Evolutionary conservation across 345 rosid genomes (phyloP).

Genomic region (Populus euphratica): DNA sequence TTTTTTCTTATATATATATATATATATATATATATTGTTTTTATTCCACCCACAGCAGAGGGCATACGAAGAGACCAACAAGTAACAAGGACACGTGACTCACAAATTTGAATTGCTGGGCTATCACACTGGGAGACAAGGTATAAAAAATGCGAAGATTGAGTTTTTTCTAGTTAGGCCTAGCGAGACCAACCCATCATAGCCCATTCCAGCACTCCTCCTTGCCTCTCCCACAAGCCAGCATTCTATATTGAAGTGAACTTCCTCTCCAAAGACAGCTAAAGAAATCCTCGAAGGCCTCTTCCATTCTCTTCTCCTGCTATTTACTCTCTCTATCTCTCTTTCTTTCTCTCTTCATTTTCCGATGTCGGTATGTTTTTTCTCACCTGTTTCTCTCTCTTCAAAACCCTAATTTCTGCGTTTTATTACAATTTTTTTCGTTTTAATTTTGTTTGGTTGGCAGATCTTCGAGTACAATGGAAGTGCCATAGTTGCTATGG

Average conservation of each 20-base stretch:
- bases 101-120: not conserved
- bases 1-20: too few species aligned
- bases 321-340: not conserved
- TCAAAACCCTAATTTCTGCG: slow-evolving; percentile 2
- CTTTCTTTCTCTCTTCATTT: not conserved
- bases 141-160: not conserved
- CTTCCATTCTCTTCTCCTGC: not conserved
- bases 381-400: not conserved
- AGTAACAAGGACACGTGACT: too few species aligned
- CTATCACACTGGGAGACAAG: not conserved
- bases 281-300: not conserved
- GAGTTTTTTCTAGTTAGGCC: not conserved
- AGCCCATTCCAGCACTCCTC: not conserved
- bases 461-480: slow-evolving; percentile 99
- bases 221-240: not conserved
- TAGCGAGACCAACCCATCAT: not conserved
- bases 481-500: slow-evolving; percentile 97
- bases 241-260: not conserved
- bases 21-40: too few species aligned
- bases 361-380: slow-evolving; percentile 55
- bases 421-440: not conserved
- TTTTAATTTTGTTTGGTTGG: slow-evolving; percentile 7
- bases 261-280: not conserved
- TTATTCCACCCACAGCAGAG: too few species aligned
- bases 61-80: too few species aligned